A percentile compares a stretch with the other conserved stretches of the same genome.
These are phyloP conservation scores for Mycena citricolor DNA, from an alignment of 1,284 basidiomycete genomes.

Conservation along the genomic window DNA sequence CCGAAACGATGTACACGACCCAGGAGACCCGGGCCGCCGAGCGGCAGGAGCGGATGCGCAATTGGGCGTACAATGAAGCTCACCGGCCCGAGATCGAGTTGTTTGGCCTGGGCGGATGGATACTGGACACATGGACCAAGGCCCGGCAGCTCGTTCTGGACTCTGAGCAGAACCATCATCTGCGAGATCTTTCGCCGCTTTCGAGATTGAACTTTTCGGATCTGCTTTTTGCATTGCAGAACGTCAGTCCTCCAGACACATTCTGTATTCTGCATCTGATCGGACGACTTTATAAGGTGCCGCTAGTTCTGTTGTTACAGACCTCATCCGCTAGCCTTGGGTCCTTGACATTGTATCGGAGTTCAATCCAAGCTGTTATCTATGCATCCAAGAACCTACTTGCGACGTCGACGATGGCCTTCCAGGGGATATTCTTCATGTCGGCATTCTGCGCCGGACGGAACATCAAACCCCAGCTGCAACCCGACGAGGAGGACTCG, in stretches of 20 bases:
- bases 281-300: conserved; percentile 51
- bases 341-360: conserved; percentile 73
- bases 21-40: conserved; percentile 61
- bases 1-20: conserved; percentile 46
- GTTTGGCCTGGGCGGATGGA: conserved; percentile 81
- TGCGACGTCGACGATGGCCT: conserved; percentile 64
- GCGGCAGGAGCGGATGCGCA: conserved; percentile 70
- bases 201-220: conserved; percentile 63
- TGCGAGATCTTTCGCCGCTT: conserved; percentile 44
- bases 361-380: conserved; percentile 69
- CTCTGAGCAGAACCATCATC: conserved; percentile 47
- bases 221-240: conserved; percentile 61
- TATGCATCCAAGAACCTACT: conserved; percentile 60
- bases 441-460: conserved; percentile 77
- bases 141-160: conserved; percentile 59
- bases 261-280: conserved; percentile 14
- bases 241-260: conserved; percentile 45
- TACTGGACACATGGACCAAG: conserved; percentile 69
- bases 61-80: conserved; percentile 64
- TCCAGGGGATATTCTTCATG: conserved; percentile 80
- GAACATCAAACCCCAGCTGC: conserved; percentile 64
- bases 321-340: conserved; percentile 73
- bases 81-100: conserved; percentile 76
- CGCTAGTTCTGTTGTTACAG: conserved; percentile 68
- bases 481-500: conserved; percentile 52